Evolutionary conservation across 2,329 filamentous ascomycete species (phyloP).

Genomic region (Rhinocladiella mackenziei): DNA sequence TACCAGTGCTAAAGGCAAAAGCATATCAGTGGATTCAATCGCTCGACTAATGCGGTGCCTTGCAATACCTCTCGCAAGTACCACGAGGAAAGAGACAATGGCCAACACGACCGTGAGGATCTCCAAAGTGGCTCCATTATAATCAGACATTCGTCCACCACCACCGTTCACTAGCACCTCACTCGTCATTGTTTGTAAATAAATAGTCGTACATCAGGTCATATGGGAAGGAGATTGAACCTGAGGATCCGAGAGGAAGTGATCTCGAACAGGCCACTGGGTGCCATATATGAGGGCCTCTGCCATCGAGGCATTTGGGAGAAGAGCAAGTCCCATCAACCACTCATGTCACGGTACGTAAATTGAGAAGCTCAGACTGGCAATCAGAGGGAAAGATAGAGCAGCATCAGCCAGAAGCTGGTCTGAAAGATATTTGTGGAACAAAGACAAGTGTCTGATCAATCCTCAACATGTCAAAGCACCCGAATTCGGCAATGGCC

Average conservation of each 20-base stretch:
- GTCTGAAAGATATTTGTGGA: not conserved
- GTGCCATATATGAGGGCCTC: conserved; percentile 5
- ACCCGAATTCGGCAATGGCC: not conserved
- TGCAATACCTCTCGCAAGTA: conserved; percentile 11
- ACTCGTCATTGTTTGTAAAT: conserved; percentile 9
- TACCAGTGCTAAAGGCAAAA: conserved; percentile 16
- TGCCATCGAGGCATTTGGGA: too few species aligned
- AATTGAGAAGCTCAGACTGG: not conserved
- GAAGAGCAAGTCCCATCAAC: conserved; percentile 1
- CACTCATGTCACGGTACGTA: conserved; percentile 7
- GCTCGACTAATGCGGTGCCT: conserved; percentile 10
- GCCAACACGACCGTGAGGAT: conserved; percentile 14
- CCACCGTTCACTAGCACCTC: conserved; percentile 9
- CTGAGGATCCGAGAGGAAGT: not conserved
- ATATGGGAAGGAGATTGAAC: conserved; percentile 4
- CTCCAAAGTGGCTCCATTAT: conserved; percentile 9
- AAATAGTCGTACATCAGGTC: conserved; percentile 2
- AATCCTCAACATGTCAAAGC: conserved; percentile 2
- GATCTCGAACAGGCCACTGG: conserved; percentile 6
- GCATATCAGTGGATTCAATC: conserved; percentile 13
- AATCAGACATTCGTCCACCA: conserved; percentile 4
- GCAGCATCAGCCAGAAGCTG: not conserved
- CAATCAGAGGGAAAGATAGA: not conserved
- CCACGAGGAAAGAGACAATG: conserved; percentile 11
- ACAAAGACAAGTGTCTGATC: conserved; percentile 7